A percentile compares a stretch with the other conserved stretches of the same genome.
Evolutionary conservation across 1,139 yeast genomes (phyloP).

Genomic region (Debaryomyces sp.): DNA sequence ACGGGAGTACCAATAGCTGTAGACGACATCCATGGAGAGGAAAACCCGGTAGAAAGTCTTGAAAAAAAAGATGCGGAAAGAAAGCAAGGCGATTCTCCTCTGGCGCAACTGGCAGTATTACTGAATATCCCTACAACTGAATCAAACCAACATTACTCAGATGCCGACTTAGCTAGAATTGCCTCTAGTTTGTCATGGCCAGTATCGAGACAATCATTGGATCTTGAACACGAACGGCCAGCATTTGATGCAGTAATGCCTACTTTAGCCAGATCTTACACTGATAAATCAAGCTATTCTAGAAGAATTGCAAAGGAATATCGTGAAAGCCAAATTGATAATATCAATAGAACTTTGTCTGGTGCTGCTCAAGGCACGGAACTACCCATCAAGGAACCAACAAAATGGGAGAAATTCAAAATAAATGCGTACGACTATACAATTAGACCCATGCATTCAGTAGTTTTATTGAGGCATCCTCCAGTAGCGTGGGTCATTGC

Average conservation of each 20-base stretch:
- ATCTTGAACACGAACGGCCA: constrained; percentile 26
- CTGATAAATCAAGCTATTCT: constrained; percentile 39
- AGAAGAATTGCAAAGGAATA: constrained; percentile 29
- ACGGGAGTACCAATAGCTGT: background rate
- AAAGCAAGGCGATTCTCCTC: background rate
- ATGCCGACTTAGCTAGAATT: constrained; percentile 20
- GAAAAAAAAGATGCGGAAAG: background rate
- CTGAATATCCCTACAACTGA: background rate
- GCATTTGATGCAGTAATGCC: constrained; percentile 45
- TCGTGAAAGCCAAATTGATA: constrained; percentile 19
- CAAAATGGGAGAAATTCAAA: constrained; percentile 19
- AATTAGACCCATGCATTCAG: constrained; percentile 52
- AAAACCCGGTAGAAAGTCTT: background rate
- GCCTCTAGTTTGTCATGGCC: constrained; percentile 22
- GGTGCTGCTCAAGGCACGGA: constrained; percentile 6
- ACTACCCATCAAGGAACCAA: constrained; percentile 13
- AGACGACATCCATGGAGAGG: background rate
- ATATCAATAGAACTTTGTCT: constrained; percentile 22
- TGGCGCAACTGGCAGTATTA: background rate
- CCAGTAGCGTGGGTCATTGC: constrained; percentile 69
- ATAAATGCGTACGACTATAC: constrained; percentile 41
- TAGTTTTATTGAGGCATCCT: constrained; percentile 62
- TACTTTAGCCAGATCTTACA: constrained; percentile 35
- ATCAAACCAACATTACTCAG: constrained; percentile 11
- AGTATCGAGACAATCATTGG: constrained; percentile 4